A percentile compares a stretch with the other conserved stretches of the same genome.
Conservation (phyloP, 2,329 filamentous ascomycete genomes). For the Neonectria magnoliae region DNA sequence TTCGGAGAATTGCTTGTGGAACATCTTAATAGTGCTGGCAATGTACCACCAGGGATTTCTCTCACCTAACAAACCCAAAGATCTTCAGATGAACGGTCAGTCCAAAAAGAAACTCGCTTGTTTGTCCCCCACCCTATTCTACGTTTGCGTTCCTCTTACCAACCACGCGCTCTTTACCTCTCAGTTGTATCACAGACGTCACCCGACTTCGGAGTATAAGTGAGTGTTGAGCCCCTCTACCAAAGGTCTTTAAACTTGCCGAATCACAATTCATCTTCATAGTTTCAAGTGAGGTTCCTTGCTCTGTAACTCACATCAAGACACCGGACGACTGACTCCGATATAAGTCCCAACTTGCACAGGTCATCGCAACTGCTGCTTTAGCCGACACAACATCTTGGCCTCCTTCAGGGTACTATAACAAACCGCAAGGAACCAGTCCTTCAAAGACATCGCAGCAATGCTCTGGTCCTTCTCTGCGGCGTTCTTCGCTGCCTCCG, state of each 20-base stretch:
- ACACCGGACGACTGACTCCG: not conserved
- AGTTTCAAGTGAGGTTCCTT: not conserved
- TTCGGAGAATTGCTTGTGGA: not conserved
- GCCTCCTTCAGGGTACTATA: not conserved
- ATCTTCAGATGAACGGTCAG: not conserved
- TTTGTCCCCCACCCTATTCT: not conserved
- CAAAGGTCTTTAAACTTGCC: too few species aligned
- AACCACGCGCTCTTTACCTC: not conserved
- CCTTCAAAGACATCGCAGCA: not conserved
- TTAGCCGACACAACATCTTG: not conserved
- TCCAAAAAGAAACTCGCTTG: not conserved
- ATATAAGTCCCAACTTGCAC: not conserved
- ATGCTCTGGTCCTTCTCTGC: conserved; percentile 5
- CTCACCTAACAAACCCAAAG: not conserved
- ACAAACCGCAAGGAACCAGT: not conserved
- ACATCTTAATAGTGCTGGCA: not conserved
- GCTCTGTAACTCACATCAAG: not conserved
- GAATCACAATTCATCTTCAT: not conserved
- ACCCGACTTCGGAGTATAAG: not conserved
- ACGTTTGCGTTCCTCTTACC: not conserved
- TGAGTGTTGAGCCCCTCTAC: not conserved
- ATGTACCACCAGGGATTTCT: not conserved
- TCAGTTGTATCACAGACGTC: not conserved
- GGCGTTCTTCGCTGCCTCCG: conserved; percentile 18
- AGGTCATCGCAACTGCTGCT: not conserved